These are phyloP conservation scores for Nannizziopsis barbatae DNA, from an alignment of 2,329 filamentous ascomycete species.

Conservation along the genomic window DNA sequence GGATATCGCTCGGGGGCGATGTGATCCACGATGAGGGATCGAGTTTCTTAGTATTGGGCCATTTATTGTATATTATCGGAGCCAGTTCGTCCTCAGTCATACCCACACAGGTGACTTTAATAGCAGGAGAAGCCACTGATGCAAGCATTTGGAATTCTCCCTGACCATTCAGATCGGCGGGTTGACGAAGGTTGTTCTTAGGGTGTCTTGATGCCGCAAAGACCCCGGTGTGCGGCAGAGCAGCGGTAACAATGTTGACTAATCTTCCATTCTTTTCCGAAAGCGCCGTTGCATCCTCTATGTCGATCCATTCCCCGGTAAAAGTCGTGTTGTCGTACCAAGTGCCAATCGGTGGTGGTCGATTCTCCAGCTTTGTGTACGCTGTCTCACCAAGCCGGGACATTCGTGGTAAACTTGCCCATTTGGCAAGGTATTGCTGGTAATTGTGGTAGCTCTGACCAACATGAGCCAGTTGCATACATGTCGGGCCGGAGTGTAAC, in stretches of 20 bases:
- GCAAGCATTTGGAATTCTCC: constrained; percentile 59
- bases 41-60: constrained; percentile 36
- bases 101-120: constrained; percentile 65
- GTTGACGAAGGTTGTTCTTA: constrained; percentile 58
- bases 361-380: constrained; percentile 31
- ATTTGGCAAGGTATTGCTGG: constrained; percentile 47
- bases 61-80: constrained; percentile 54
- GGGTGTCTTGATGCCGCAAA: constrained; percentile 52
- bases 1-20: constrained; percentile 25
- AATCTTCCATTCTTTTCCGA: constrained; percentile 45
- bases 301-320: constrained; percentile 56
- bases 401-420: constrained; percentile 35
- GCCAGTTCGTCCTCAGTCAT: constrained; percentile 48
- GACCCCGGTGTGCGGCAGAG: constrained; percentile 63
- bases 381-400: constrained; percentile 36
- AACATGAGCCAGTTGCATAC: constrained; percentile 52
- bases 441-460: constrained; percentile 60
- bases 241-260: constrained; percentile 65
- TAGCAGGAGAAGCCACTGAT: constrained; percentile 55
- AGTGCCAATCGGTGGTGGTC: constrained; percentile 52
- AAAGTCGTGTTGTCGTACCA: constrained; percentile 64
- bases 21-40: constrained; percentile 22
- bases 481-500: constrained; percentile 41
- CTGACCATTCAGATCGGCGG: constrained; percentile 51
- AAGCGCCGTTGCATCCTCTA: constrained; percentile 41